Conservation (phyloP, 768 basidiomycete species). For the Naematelia encephala region DNA sequence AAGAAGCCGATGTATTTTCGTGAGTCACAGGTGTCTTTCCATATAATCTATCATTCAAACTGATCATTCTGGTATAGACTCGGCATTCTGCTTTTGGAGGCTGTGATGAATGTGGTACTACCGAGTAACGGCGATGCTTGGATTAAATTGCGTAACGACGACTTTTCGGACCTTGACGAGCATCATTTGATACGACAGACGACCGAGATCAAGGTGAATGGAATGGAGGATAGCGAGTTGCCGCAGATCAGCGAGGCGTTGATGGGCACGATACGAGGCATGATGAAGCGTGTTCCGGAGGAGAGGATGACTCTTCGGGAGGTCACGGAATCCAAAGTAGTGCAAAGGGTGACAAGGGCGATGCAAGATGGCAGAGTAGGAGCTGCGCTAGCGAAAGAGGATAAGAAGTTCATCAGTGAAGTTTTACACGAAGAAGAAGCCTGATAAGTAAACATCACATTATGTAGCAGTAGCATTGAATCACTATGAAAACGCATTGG, state of each 20-base stretch:
- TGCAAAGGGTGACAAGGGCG: conserved; percentile 13
- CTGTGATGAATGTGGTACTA: conserved; percentile 89
- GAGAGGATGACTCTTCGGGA: conserved; percentile 20
- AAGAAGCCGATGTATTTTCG: conserved; percentile 95
- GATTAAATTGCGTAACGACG: conserved; percentile 86
- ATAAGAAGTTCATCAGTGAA: conserved; percentile 12
- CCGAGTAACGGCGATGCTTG: conserved; percentile 82
- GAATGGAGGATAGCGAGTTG: conserved; percentile 1
- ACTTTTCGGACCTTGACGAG: conserved; percentile 63
- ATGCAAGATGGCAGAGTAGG: conserved; percentile 4
- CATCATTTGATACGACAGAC: conserved; percentile 20
- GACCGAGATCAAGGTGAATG: neutral
- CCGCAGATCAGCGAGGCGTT: conserved; percentile 23
- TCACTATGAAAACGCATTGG: no score
- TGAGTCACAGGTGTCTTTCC: conserved; percentile 52
- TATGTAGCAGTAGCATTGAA: no score
- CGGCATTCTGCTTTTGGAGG: conserved; percentile 93
- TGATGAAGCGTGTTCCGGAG: conserved; percentile 31
- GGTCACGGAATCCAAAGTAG: conserved; percentile 10
- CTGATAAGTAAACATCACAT: neutral
- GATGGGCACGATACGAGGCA: conserved; percentile 26
- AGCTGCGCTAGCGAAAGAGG: conserved; percentile 20
- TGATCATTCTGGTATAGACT: conserved; percentile 58
- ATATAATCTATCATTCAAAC: neutral
- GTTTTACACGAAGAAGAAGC: neutral